Evolutionary conservation across 495 filamentous ascomycete genomes (phyloP), one percentile per base, ranked within the genome.

Genomic region (Penicillium flavigenum): DNA sequence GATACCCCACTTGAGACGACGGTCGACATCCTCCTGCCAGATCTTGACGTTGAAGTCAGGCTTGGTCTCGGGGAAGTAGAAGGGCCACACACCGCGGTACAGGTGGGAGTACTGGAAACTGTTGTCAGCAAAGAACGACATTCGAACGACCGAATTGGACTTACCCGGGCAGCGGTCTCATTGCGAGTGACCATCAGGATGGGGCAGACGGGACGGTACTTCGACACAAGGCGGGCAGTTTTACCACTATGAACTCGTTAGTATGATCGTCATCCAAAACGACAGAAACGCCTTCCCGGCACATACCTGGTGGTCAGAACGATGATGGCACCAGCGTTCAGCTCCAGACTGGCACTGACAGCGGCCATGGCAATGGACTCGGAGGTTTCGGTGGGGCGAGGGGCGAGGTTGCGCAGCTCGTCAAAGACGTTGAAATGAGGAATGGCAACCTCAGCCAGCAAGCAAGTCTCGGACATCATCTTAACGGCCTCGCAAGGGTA

Each of bases 1-100:
- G 70, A 98, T 88, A 73, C 88, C 95, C 93, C 93, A 98, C 79
- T 90, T 94, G 63, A 98, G 88, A 66, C 94, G 90, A 67, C 87
- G 83, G 78, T 98, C 94, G 63, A 98, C 94, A 76, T 98, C 95
- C 79, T 97, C 91, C 78, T 98, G 95, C 94, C 94, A 98, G 71
- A 80, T 80, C 66, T 79, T 72, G 71, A 92, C 87, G 66, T 86
- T 86, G 79, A 97, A 98, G 78, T 98, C 89, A 51, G 94, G 95
- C 85, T 97, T 97, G 56, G 79, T 74, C 79, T 96, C 87, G 47
- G 88, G 84, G 81, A 96, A 98, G 60, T 88, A 80, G 87, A 98
- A 98, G 19, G 94, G 94, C 72, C 96, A 98, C 49, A 98, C 92
- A 60, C 95, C 94, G 64, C 94, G 94, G 78, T 97, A 98, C 67